Evolutionary conservation across 371 early-diverging fungal species (phyloP).

Genomic region (Mortierella sp.): DNA sequence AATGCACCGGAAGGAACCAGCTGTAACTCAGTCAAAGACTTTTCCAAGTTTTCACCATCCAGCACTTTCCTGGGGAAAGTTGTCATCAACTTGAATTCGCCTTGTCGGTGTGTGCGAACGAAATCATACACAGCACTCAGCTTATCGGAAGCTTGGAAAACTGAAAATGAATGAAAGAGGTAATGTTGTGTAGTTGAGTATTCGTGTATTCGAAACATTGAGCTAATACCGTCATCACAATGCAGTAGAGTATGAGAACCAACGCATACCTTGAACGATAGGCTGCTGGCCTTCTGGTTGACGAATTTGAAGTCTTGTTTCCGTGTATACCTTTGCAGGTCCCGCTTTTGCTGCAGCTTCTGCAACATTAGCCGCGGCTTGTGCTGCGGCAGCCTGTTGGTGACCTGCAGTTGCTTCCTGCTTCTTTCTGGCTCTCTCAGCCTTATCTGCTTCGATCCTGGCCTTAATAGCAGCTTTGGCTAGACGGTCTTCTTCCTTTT

Average conservation of each 20-base stretch:
- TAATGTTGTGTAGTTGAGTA: slow-evolving; percentile 1
- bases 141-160: slow-evolving; percentile 78
- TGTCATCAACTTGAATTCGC: slow-evolving; percentile 71
- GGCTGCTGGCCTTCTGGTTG: slow-evolving; percentile 34
- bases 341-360: slow-evolving; percentile 37
- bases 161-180: slow-evolving; percentile 31
- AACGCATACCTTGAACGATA: slow-evolving; percentile 28
- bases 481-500: slow-evolving; percentile 83
- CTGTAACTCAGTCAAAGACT: slow-evolving; percentile 40
- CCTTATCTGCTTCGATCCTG: slow-evolving; percentile 90
- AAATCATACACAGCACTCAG: slow-evolving; percentile 74
- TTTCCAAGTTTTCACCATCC: slow-evolving; percentile 38
- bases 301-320: slow-evolving; percentile 78
- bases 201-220: neutral
- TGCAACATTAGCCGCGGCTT: slow-evolving; percentile 35
- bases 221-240: neutral
- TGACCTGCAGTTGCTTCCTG: slow-evolving; percentile 26
- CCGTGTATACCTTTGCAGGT: slow-evolving; percentile 72
- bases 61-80: slow-evolving; percentile 78
- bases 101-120: slow-evolving; percentile 69
- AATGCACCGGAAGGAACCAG: slow-evolving; percentile 45
- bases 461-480: slow-evolving; percentile 85
- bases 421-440: slow-evolving; percentile 69
- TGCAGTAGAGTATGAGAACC: neutral
- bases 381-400: slow-evolving; percentile 44